Conservation (phyloP, 306 rosid species). For the Crotalaria pallida region DNA sequence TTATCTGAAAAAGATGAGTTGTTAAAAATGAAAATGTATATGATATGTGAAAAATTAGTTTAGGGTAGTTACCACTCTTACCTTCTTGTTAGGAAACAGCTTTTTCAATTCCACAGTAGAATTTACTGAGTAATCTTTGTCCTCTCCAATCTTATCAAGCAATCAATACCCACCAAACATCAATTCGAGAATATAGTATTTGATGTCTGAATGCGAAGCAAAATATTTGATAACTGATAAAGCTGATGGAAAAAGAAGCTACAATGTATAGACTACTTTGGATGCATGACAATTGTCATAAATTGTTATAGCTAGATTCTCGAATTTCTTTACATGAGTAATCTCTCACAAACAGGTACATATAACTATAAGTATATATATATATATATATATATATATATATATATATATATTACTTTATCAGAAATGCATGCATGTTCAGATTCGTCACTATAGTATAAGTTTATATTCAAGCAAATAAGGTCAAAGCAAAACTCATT, state of each 20-base stretch:
- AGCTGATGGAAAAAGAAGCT: background rate
- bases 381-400: background rate
- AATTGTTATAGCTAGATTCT: background rate
- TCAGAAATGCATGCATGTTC: constrained; percentile 14
- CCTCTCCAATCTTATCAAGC: constrained; percentile 60
- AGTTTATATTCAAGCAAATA: constrained; percentile 4
- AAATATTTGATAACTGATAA: background rate
- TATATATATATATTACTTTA: background rate
- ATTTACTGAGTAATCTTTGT: constrained; percentile 57
- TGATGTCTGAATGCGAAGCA: background rate
- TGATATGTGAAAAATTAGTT: background rate
- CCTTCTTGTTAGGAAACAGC: constrained; percentile 71
- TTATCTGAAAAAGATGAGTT: constrained; percentile 43
- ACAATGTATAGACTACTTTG: background rate
- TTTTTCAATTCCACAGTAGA: constrained; percentile 69
- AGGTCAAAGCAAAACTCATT: background rate
- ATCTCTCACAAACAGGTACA: background rate
- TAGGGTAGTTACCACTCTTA: constrained; percentile 20
- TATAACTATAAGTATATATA: background rate
- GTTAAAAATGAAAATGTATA: background rate
- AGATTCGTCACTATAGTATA: background rate
- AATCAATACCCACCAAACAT: constrained; percentile 27
- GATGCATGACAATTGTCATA: constrained; percentile 12
- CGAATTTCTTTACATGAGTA: background rate
- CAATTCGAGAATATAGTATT: constrained; percentile 2